Base-by-base conservation (phyloP, 495 filamentous ascomycete genomes). In the Corynascus novoguineensis region DNA sequence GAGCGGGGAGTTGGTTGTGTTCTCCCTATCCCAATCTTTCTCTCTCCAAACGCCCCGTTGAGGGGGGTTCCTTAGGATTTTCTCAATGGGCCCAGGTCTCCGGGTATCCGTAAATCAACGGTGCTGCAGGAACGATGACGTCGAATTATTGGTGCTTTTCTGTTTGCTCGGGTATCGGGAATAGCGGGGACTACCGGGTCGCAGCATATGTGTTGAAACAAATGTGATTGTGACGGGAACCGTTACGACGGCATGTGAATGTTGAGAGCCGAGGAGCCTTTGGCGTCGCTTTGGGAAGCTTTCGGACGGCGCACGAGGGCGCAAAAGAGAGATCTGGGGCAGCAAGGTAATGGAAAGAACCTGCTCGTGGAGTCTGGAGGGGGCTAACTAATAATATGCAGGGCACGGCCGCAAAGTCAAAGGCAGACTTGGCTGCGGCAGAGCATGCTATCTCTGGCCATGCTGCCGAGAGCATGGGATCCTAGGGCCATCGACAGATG, bases 1-100 rank as follows among this genome's bases (percentile, higher is more conserved):
- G 79, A 78, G 78, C 73, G 73, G 66, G 69, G 67, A 34, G 50
- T 4, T 15, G 21, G 27, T 41, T 42, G 22, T 41, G 57, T 19
- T 31, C 38, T 19, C 53, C 11, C 42, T 25, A 21, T 40, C 42
- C 22, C 9, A 35, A 10, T 17, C 28, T 35, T n/a, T 7, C n/a
- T 49, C 19, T 40, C 25, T 14, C 5, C 14, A 29, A 28, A 19
- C 8, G 14, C 31, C 12, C 19, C 14, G 41, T 34, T 4, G 3
- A 21, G 10, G 17, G 21, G 21, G 3, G 5, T 11, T 41, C 19
- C 11, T 50, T 32, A n/a, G 21, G 21, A 42, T 38, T 53, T 51
- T 15, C 11, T 32, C 12, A 17, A 17, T 19, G 27, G 52, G 41
- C 52, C 38, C 25, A 27, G 50, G 34, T 8, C 11, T 5, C 17